Evolutionary conservation across 352 stramenopile genomes (phyloP).

Genomic region (Phytophthora fragariae): DNA sequence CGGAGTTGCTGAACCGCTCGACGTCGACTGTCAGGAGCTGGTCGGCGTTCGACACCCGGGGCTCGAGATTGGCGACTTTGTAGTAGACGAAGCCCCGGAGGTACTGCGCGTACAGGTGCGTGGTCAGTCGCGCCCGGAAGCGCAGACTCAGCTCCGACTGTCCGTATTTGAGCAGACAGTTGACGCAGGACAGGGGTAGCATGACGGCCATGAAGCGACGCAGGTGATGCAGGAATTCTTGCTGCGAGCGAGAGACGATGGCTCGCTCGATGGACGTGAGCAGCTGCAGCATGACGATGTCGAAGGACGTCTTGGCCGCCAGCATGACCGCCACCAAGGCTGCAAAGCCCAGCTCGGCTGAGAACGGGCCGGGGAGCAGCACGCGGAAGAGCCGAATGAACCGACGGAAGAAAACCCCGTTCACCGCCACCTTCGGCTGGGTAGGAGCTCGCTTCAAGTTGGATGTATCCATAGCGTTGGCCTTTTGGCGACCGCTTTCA

Average conservation of each 20-base stretch:
- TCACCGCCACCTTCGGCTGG: slow-evolving; percentile 70
- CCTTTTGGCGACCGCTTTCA: slow-evolving; percentile 52
- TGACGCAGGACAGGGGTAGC: slow-evolving; percentile 63
- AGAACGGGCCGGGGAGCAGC: slow-evolving; percentile 68
- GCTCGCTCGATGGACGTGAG: slow-evolving; percentile 74
- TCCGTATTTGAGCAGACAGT: background rate
- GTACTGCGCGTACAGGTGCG: slow-evolving; percentile 1
- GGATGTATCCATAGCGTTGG: slow-evolving; percentile 33
- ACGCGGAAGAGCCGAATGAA: slow-evolving; percentile 73
- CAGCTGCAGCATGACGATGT: slow-evolving; percentile 72
- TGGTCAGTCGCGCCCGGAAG: slow-evolving; percentile 1
- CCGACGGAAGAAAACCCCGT: slow-evolving; percentile 62
- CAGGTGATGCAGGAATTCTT: slow-evolving; percentile 68
- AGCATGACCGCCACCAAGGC: slow-evolving; percentile 63
- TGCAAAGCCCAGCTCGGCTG: slow-evolving; percentile 66
- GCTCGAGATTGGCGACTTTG: slow-evolving; percentile 88
- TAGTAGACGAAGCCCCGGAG: slow-evolving; percentile 89
- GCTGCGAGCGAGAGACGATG: slow-evolving; percentile 68
- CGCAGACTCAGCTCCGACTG: slow-evolving; percentile 3
- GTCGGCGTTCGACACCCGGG: slow-evolving; percentile 84
- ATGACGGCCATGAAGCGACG: slow-evolving; percentile 74
- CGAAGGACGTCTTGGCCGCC: slow-evolving; percentile 71
- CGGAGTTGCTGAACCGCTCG: slow-evolving; percentile 79
- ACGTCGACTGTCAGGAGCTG: slow-evolving; percentile 86
- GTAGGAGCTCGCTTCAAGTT: slow-evolving; percentile 52